These are phyloP conservation scores for Vaccinium corymbosum DNA, from an alignment of 148 eudicot genomes.

Conservation along the genomic window DNA sequence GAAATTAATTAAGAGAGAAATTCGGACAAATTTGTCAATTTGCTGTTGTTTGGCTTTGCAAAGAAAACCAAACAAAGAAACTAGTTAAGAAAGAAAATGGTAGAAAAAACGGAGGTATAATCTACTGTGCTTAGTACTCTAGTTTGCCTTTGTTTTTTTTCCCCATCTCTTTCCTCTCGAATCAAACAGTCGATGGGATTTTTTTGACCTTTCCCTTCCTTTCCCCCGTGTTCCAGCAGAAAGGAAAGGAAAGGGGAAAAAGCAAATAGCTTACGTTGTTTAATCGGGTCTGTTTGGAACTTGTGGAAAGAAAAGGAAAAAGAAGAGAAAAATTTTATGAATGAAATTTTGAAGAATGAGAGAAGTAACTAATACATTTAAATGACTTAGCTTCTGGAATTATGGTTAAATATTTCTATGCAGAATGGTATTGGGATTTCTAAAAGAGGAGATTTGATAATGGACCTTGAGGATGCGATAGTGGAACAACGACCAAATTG, in stretches of 20 bases:
- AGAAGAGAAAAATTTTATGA: background rate
- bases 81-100: background rate
- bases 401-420: slow-evolving; percentile 8
- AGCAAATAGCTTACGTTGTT: background rate
- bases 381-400: background rate
- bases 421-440: slow-evolving; percentile 49
- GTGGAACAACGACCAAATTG: slow-evolving; percentile 61
- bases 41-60: background rate
- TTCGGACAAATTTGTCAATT: background rate
- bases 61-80: background rate
- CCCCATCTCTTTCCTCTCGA: background rate
- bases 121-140: background rate
- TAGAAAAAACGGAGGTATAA: background rate
- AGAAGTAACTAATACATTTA: background rate
- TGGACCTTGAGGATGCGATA: slow-evolving; percentile 89
- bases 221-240: background rate
- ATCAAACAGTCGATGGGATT: background rate
- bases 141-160: background rate
- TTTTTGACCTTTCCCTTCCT: background rate
- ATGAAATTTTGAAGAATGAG: background rate
- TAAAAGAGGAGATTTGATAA: slow-evolving; percentile 61
- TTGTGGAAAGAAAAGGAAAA: too few relatives aligned
- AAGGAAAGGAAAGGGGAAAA: background rate
- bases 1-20: background rate
- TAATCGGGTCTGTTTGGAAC: too few relatives aligned